Conservation (phyloP, 2,329 filamentous ascomycete species). For the Colletotrichum ledebouriae region DNA sequence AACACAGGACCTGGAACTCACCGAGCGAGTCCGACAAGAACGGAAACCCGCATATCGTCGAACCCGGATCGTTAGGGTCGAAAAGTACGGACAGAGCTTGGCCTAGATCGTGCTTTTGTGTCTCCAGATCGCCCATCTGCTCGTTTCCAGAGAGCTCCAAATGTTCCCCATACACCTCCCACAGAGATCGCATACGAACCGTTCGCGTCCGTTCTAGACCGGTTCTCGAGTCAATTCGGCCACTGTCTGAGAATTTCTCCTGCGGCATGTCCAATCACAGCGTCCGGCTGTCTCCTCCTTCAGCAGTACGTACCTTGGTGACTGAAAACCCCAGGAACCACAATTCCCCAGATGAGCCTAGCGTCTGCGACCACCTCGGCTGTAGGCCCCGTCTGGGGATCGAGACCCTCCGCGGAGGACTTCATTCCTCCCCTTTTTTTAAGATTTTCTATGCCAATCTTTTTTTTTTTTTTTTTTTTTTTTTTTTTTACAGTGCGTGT, state of each 20-base stretch:
- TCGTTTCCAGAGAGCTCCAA: background rate
- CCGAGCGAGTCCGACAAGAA: too few relatives aligned
- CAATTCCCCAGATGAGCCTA: slow-evolving; percentile 39
- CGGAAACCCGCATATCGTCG: too few relatives aligned
- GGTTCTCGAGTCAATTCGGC: slow-evolving; percentile 32
- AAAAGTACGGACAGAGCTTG: too few relatives aligned
- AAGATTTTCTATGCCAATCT: background rate
- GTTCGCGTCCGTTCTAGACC: slow-evolving; percentile 30
- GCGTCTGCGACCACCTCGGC: slow-evolving; percentile 34
- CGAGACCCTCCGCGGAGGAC: slow-evolving; percentile 26
- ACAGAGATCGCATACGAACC: slow-evolving; percentile 22
- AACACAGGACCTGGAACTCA: too few relatives aligned
- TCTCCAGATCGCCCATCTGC: background rate
- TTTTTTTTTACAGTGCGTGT: background rate
- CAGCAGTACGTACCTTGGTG: background rate
- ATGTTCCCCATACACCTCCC: background rate
- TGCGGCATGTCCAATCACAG: slow-evolving; percentile 15
- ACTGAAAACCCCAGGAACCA: slow-evolving; percentile 28
- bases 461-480: background rate
- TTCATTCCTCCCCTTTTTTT: slow-evolving; percentile 3
- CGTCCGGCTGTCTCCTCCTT: background rate
- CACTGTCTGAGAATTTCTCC: slow-evolving; percentile 40
- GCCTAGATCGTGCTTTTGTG: too few relatives aligned
- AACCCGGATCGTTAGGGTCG: too few relatives aligned
- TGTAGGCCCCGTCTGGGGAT: slow-evolving; percentile 40